Evolutionary conservation across 257 asterid species (phyloP).

Genomic region (Solanum chmielewskii): DNA sequence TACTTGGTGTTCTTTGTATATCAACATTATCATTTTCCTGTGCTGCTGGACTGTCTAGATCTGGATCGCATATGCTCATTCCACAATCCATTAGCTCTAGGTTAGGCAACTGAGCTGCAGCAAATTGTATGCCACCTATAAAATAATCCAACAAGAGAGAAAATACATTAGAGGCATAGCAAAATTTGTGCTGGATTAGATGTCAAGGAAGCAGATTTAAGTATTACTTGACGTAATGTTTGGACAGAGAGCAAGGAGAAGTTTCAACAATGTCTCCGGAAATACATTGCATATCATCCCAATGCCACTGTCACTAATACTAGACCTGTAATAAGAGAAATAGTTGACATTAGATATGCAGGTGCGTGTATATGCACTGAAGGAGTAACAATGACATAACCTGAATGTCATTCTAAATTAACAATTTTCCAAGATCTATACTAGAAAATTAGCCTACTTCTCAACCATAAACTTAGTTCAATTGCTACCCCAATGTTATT

Average conservation of each 20-base stretch:
- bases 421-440: background rate
- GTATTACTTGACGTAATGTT: slow-evolving; percentile 84
- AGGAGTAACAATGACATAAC: background rate
- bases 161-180: background rate
- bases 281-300: slow-evolving; percentile 95
- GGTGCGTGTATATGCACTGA: background rate
- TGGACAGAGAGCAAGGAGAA: slow-evolving; percentile 91
- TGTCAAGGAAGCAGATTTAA: background rate
- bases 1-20: slow-evolving; percentile 35
- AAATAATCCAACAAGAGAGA: background rate
- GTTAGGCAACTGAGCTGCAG: slow-evolving; percentile 78
- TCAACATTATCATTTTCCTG: slow-evolving; percentile 27
- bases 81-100: slow-evolving; percentile 95
- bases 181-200: background rate
- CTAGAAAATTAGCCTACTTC: background rate
- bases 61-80: slow-evolving; percentile 67
- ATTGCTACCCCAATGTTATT: background rate
- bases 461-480: background rate
- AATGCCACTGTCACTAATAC: slow-evolving; percentile 89
- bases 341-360: background rate
- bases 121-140: slow-evolving; percentile 94
- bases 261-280: slow-evolving; percentile 72
- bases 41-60: slow-evolving; percentile 19
- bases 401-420: background rate
- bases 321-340: slow-evolving; percentile 45